phyloP scores from a whole-genome alignment of 2,329 filamentous ascomycete genomes.

The Thelonectria discophora region DNA sequence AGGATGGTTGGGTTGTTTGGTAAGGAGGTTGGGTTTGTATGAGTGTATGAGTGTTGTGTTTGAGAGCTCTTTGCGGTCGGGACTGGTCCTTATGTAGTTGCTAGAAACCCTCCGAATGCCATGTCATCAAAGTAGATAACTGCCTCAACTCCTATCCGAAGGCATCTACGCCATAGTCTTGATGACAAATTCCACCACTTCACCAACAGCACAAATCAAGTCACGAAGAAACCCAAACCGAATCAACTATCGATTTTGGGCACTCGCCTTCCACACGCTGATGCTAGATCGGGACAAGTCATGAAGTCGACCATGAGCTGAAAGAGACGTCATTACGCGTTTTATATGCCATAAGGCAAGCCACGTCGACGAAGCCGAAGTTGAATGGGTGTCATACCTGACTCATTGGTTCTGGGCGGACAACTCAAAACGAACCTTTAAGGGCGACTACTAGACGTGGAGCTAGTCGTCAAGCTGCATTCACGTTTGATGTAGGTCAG shows the following conservation, averaged over 20 bases:
- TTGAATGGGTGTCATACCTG: not conserved
- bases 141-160: too few relatives aligned
- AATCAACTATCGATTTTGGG: not conserved
- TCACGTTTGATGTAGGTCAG: not conserved
- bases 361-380: not conserved
- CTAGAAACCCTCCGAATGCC: not conserved
- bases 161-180: not conserved
- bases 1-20: not conserved
- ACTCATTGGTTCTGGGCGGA: not conserved
- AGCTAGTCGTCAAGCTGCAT: not conserved
- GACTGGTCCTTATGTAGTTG: too few relatives aligned
- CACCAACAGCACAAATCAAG: not conserved
- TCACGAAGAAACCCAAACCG: not conserved
- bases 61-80: not conserved
- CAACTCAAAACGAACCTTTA: not conserved
- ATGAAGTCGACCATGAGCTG: not conserved
- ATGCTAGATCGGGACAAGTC: not conserved
- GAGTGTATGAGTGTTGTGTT: too few relatives aligned
- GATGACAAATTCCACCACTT: not conserved
- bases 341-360: not conserved
- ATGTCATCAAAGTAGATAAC: not conserved
- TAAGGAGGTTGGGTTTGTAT: too few relatives aligned
- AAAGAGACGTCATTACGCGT: not conserved
- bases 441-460: not conserved
- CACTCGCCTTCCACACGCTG: not conserved